phyloP scores from a whole-genome alignment of 306 rosid genomes.

The Vigna mungo region DNA sequence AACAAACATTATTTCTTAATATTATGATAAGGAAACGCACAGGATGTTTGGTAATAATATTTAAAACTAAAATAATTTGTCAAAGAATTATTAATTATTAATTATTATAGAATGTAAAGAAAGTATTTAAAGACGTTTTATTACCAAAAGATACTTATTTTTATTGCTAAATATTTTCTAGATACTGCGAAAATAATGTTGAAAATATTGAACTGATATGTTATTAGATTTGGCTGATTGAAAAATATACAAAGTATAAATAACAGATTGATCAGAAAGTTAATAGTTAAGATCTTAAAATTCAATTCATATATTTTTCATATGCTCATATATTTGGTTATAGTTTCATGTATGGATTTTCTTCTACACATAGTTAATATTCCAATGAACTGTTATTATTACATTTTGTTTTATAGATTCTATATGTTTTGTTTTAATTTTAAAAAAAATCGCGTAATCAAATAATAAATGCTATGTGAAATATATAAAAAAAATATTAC shows the following conservation, averaged over 20 bases:
- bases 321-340: neutral
- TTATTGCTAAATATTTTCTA: neutral
- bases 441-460: neutral
- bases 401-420: neutral
- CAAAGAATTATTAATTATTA: too few relatives aligned
- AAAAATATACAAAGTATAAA: neutral
- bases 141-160: too few relatives aligned
- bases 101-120: too few relatives aligned
- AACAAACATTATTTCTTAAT: too few relatives aligned
- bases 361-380: neutral
- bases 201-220: neutral
- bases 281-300: neutral
- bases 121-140: too few relatives aligned
- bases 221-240: neutral
- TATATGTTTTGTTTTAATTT: neutral
- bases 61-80: too few relatives aligned
- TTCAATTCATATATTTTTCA: neutral
- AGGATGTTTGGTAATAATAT: too few relatives aligned
- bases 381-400: neutral
- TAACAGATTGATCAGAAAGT: neutral
- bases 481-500: neutral
- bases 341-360: neutral
- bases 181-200: neutral
- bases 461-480: neutral
- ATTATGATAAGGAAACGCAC: too few relatives aligned